phyloP scores from a whole-genome alignment of 805 yeast species.

The Sugiyamaella chiloensis region DNA sequence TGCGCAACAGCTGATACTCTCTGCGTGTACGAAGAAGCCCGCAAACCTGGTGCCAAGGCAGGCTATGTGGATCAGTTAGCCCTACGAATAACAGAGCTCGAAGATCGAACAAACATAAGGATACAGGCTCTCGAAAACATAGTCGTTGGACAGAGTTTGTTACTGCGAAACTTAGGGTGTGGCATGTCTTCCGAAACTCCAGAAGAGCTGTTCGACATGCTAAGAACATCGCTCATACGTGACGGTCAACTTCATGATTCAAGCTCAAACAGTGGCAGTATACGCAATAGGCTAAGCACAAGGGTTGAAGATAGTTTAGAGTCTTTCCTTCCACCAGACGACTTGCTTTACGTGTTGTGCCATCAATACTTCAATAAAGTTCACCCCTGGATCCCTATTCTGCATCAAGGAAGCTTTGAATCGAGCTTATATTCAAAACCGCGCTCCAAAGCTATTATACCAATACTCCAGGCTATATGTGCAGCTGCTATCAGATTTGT shows the following conservation, averaged over 20 bases:
- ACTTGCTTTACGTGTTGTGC: conserved; percentile 10
- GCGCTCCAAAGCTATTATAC: background rate
- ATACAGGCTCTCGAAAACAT: conserved; percentile 9
- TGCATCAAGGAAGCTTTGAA: conserved; percentile 14
- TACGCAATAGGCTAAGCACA: background rate
- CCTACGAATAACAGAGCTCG: background rate
- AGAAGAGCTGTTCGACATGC: background rate
- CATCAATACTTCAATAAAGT: conserved; percentile 13
- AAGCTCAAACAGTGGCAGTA: background rate
- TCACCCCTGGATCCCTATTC: conserved; percentile 22
- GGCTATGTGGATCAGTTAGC: background rate
- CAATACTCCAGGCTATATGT: conserved; percentile 16
- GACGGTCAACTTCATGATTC: background rate
- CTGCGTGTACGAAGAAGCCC: background rate
- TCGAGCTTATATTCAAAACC: background rate
- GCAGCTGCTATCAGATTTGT: conserved; percentile 17
- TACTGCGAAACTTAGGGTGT: conserved; percentile 2
- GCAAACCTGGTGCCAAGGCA: background rate
- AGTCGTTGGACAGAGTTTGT: conserved; percentile 16
- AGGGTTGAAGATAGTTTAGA: background rate
- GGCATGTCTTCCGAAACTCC: background rate
- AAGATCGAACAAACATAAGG: background rate
- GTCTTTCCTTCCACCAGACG: conserved; percentile 13
- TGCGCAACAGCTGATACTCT: background rate
- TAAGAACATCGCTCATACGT: background rate